Base-by-base conservation (phyloP, 768 basidiomycete genomes). In the Pleurotus tuber-regium region DNA sequence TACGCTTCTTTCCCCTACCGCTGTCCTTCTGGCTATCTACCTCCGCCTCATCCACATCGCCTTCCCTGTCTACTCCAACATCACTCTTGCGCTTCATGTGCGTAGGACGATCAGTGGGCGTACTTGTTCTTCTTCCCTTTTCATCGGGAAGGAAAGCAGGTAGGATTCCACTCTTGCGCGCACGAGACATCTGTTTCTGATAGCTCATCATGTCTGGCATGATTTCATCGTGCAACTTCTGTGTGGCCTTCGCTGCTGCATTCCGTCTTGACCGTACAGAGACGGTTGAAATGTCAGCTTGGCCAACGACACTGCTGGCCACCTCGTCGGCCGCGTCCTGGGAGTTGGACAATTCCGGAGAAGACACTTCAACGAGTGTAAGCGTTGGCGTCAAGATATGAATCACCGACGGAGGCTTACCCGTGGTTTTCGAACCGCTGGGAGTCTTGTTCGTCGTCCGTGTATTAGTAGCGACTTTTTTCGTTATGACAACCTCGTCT, bases 161-260 rank as follows among this genome's bases (percentile, higher is more conserved):
- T 61, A 58, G 62, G 67, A 60, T 61, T 68, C 67, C 65, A 62
- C 42, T 57, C 66, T 66, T 61, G 63, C 52, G 42, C 63, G 61
- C 26, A 66, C 64, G 52, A 61, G 54, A 59, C 72, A 79, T 73
- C 69, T 92, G 84, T 58, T 78, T 78, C 63, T 91, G 80, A 59
- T 76, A 92, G 51, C 72, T 78, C 33, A 84, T 57, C 2, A 90
- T 73, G 57, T 93, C 91, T 0, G 90, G 90, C 84, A 92, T 92
- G 51, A 92, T 70, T 69, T 79, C 66, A 61, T 83, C 54, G 70
- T 81, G 61, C 74, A 92, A 57, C 68, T 72, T 59, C 75, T 83
- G 65, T 41, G 67, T 63, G 1, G 80, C 79, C 52, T 69, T 73
- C 21, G 66, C 59, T 9, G 79, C 78, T 21, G 80, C 79, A 9